Base-by-base conservation (phyloP, 208 protist genomes). In the Acanthamoeba polyphaga region DNA sequence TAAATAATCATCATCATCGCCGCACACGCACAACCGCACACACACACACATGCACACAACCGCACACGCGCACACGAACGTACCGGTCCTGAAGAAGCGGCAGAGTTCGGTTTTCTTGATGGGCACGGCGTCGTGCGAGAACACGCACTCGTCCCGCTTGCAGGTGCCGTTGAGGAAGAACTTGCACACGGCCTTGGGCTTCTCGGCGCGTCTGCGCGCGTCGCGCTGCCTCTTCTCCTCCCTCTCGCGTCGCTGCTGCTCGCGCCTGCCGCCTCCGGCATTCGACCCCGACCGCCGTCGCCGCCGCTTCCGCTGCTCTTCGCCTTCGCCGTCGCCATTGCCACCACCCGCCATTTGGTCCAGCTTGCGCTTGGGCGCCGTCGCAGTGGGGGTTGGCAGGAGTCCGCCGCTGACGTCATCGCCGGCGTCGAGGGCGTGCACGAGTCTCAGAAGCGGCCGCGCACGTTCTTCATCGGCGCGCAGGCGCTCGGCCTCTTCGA, bases 161-260 rank as follows among this genome's bases (percentile, higher is more conserved):
- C 80, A 88, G 12, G 80, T 46, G 46, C 80, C 80, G n/a, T 58
- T 88, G 27, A 88, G 46, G 80, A 64, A 88, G 80, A 88, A 88
- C 80, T 64, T 55, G 80, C 80, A 88, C 24, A 88, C 53, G n/a
- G 38, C 80, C 38, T 82, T 82, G 38, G 72, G 72, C 72, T 82
- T 82, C 72, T 82, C 72, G 38, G 17, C 38, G 38, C 72, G 38
- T 10, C 51, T 87, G 12, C 55, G 49, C 49, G 24, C 55, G 22
- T 64, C 34, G 15, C 55, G 24, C 82, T 66, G 27, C 49, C 55
- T 27, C 51, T 38, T 10, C 51, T 89, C 29, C 82, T 62, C 55
- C 82, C 13, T 89, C 82, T 64, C 27, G 27, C 38, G 68, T 29
- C 22, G n/a, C 53, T 8, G 60, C 82, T 32, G 24, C 51, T 62